Evolutionary conservation across 176 grass and related monocot species (phyloP).

Genomic region (Bonia amplexicaulis): DNA sequence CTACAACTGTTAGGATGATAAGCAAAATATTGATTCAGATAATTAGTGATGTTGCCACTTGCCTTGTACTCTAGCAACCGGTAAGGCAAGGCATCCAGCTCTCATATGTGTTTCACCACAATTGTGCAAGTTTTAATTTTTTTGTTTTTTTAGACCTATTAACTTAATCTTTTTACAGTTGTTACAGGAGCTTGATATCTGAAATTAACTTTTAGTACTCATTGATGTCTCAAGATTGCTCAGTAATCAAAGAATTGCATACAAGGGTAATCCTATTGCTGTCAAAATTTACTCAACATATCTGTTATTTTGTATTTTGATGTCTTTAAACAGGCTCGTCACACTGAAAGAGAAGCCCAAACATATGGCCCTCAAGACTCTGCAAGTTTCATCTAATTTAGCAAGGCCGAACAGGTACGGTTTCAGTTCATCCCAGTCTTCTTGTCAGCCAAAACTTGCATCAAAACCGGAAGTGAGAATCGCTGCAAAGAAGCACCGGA

Average conservation of each 20-base stretch:
- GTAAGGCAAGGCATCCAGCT: not conserved
- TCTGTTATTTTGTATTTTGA: not conserved
- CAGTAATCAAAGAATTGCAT: not conserved
- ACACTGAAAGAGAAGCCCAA: not conserved
- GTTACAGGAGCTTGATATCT: not conserved
- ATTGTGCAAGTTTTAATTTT: not conserved
- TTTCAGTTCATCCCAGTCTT: not conserved
- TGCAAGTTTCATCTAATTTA: slow-evolving; percentile 18
- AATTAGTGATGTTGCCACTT: not conserved
- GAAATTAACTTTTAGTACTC: not conserved
- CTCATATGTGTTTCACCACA: not conserved
- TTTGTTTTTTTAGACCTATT: not conserved
- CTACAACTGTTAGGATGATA: not conserved
- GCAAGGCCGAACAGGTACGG: not conserved
- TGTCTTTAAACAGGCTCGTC: slow-evolving; percentile 5
- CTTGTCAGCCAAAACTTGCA: not conserved
- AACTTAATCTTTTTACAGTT: not conserved
- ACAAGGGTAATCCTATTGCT: not conserved
- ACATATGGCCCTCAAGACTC: slow-evolving; percentile 38
- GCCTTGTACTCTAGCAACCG: not conserved
- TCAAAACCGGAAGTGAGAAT: not conserved
- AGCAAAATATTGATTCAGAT: not conserved
- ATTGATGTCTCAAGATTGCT: not conserved
- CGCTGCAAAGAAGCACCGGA: not conserved
- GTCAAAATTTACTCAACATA: not conserved